A percentile compares a stretch with the other conserved stretches of the same genome.
phyloP scores from a whole-genome alignment of 75 land plant genomes.

The Pinus albicaulis region DNA sequence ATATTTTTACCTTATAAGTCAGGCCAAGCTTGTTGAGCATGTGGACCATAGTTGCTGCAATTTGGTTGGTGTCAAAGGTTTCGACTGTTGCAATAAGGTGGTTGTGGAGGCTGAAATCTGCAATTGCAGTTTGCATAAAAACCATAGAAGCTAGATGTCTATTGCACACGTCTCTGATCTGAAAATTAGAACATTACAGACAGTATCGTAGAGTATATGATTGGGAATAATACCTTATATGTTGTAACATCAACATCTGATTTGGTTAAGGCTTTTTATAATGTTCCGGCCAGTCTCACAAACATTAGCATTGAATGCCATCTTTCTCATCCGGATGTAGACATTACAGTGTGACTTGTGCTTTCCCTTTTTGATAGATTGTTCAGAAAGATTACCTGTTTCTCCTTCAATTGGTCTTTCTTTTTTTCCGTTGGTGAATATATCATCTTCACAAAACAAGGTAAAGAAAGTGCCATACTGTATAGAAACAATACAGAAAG shows the following conservation, averaged over 20 bases:
- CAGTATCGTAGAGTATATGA: neutral
- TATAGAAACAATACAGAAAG: too few relatives aligned
- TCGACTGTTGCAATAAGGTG: neutral
- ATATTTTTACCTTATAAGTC: neutral
- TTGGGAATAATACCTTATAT: neutral
- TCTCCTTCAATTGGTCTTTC: neutral
- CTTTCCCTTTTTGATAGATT: neutral
- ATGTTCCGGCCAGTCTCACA: neutral
- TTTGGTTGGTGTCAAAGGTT: neutral
- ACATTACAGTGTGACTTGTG: neutral
- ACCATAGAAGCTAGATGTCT: neutral
- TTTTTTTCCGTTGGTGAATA: neutral
- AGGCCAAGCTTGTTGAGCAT: neutral
- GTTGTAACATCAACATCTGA: neutral
- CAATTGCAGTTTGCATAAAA: neutral
- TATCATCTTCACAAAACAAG: neutral
- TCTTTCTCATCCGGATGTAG: neutral
- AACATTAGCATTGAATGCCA: neutral
- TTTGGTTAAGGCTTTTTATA: neutral
- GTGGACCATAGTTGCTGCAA: neutral
- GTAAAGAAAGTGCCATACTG: neutral
- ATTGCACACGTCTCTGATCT: neutral
- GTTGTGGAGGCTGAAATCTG: neutral
- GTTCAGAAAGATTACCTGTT: neutral
- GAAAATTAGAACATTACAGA: neutral